Evolutionary conservation across 176 grass and related monocot species (phyloP).

Genomic region (Triticum dicoccoides): DNA sequence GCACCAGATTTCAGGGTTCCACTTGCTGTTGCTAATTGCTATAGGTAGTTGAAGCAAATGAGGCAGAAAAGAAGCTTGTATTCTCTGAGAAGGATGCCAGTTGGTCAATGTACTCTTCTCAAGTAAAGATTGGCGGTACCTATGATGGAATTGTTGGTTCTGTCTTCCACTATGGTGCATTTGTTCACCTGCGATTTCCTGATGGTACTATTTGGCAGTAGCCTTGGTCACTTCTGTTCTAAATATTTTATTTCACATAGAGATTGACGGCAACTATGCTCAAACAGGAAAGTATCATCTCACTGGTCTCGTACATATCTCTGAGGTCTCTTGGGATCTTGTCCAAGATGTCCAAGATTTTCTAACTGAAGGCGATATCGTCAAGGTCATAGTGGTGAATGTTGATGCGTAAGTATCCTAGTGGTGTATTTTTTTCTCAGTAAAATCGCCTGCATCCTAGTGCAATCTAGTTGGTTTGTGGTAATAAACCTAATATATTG

Average conservation of each 20-base stretch:
- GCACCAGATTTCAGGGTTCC: not conserved
- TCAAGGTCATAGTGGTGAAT: conserved; percentile 74
- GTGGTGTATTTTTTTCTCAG: not conserved
- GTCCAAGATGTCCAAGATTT: conserved; percentile 92
- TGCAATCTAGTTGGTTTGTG: not conserved
- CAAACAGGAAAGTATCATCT: conserved; percentile 68
- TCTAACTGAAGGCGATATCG: conserved; percentile 61
- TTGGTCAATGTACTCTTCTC: conserved; percentile 62
- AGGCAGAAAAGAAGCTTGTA: conserved; percentile 79
- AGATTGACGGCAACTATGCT: conserved; percentile 11
- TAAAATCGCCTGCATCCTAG: not conserved
- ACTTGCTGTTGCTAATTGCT: conserved; percentile 2
- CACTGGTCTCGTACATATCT: conserved; percentile 91
- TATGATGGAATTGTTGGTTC: conserved; percentile 74
- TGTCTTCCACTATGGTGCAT: conserved; percentile 84
- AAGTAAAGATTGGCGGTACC: conserved; percentile 52
- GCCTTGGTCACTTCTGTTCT: not conserved
- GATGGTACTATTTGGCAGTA: conserved; percentile 62
- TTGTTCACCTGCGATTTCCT: conserved; percentile 79
- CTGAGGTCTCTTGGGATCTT: conserved; percentile 95
- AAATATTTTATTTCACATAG: not conserved
- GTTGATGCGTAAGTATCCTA: conserved; percentile 55
- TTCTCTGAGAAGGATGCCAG: conserved; percentile 84
- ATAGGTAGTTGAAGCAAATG: conserved; percentile 66
- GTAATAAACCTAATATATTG: not conserved